Evolutionary conservation across 1,284 basidiomycete species (phyloP).

Genomic region (Malassezia nana): DNA sequence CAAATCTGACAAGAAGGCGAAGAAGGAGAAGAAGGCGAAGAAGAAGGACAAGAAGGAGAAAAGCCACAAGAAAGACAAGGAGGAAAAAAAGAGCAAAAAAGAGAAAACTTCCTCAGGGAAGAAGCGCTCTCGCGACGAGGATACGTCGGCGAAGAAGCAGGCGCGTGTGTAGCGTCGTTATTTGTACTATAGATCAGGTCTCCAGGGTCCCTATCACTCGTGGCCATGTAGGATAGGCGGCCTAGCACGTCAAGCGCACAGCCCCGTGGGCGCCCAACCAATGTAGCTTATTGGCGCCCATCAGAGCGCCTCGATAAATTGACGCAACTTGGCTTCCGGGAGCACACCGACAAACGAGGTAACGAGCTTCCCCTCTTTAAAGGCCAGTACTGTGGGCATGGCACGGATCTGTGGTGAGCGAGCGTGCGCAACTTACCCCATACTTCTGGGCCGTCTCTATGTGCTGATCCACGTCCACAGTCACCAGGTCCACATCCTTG

Average conservation of each 20-base stretch:
- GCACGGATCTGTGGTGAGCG: slow-evolving; percentile 16
- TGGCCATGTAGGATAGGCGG: too few relatives aligned
- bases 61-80: slow-evolving; percentile 5
- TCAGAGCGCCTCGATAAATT: slow-evolving; percentile 27
- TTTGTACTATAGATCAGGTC: neutral
- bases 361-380: slow-evolving; percentile 27
- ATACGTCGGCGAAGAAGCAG: neutral
- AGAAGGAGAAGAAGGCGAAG: slow-evolving; percentile 7
- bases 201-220: neutral
- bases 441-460: slow-evolving; percentile 25
- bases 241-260: too few relatives aligned
- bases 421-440: slow-evolving; percentile 9
- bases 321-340: slow-evolving; percentile 26
- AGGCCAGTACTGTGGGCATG: slow-evolving; percentile 32
- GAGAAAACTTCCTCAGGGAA: neutral
- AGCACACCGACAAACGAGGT: slow-evolving; percentile 31
- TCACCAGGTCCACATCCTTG: slow-evolving; percentile 25
- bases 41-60: slow-evolving; percentile 8
- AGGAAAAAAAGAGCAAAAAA: neutral
- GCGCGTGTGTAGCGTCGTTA: neutral
- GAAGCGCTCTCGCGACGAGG: neutral
- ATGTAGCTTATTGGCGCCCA: neutral
- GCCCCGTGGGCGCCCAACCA: too few relatives aligned
- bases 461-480: slow-evolving; percentile 29
- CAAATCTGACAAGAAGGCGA: neutral